Evolutionary conservation across 1,139 yeast genomes (phyloP), one percentile per base, ranked within the genome.

Genomic region (Candida sanyaensis): DNA sequence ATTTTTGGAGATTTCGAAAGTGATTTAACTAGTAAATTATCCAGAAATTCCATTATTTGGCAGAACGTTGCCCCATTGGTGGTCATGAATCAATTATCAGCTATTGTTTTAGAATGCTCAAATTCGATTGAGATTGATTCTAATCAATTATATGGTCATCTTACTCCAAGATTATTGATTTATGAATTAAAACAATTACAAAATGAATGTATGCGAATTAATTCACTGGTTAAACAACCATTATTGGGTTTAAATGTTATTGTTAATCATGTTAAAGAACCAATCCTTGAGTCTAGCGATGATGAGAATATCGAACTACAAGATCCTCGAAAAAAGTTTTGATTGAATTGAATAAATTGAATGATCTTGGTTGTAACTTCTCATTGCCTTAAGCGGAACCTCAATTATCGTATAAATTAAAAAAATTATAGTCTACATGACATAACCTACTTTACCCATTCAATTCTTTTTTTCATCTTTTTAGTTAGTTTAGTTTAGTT

Each of bases 1-100:
- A 65, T 86, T 4, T 89, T 88, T 73, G 97, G 97, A 1, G 96
- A 89, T 62, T 82, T 88, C 45, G 96, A 89, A 62, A 78, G 88
- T 40, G 96, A 88, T 61, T 37, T 60, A 5, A 63, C 73, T 0
- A 78, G 86, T 8, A 60, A 64, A 2, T 56, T 68, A 5, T 60
- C 71, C 21, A 68, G 69, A 10, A 85, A 87, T 57, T 51, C 53
- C 3, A 51, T 51, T 0, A 77, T 88, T 2, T 90, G 96, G 96
- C 49, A 62, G 4, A 57, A 63, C 11, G 69, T 88, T 0, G 80
- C 88, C 0, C 75, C 78, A 0, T 59, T 73, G 37, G 67, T 86
- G 0, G 58, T 69, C 0, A 44, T 63, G 5, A 53, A 60, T 13
- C 42, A 50, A 23, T 64, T 90, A 39, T 70, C 66, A 28, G 83